Conservation (phyloP, 768 basidiomycete genomes). For the Podaxis sp. region DNA sequence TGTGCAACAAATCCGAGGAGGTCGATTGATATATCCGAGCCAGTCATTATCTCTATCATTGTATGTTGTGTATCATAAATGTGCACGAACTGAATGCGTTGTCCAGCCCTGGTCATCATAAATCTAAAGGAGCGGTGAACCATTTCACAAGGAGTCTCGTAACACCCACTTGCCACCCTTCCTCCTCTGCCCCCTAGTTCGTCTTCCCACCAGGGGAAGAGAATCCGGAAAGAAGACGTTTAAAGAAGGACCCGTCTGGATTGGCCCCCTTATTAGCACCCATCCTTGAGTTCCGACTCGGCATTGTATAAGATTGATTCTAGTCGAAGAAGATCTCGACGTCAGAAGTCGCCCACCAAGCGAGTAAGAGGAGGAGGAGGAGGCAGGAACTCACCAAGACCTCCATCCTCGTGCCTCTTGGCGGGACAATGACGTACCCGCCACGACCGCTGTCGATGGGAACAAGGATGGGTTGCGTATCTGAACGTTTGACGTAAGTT, state of each 20-base stretch:
- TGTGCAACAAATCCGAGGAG: no score
- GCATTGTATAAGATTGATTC: neutral
- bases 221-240: conserved; percentile 6
- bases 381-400: conserved; percentile 11
- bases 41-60: no score
- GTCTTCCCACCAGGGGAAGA: conserved; percentile 1
- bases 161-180: neutral
- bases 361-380: conserved; percentile 11
- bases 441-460: conserved; percentile 7
- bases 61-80: no score
- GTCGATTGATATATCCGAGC: no score
- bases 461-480: conserved; percentile 1
- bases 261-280: neutral
- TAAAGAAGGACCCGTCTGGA: neutral
- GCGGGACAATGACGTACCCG: conserved; percentile 7
- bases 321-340: neutral
- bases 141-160: no score
- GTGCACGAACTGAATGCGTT: no score
- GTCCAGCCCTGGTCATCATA: no score
- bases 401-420: conserved; percentile 11
- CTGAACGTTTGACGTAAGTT: neutral
- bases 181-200: neutral
- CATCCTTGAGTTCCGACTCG: neutral
- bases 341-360: conserved; percentile 9
- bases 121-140: no score